Percentiles rank a stretch among this genome's conserved stretches.
These are phyloP conservation scores for Aspergillus diversus DNA, from an alignment of 495 filamentous ascomycete species.

Conservation along the genomic window DNA sequence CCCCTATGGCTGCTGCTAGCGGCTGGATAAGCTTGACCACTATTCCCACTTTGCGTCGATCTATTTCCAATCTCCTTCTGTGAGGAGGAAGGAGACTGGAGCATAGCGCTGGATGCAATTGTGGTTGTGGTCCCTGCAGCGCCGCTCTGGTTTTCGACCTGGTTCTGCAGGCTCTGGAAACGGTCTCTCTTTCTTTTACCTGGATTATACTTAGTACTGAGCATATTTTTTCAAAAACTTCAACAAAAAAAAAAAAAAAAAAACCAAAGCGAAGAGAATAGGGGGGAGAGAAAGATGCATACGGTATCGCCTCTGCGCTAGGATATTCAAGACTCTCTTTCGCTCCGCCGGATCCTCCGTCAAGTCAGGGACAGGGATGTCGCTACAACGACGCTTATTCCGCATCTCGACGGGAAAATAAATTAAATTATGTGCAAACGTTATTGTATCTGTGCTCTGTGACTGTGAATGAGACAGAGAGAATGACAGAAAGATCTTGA, in stretches of 20 bases:
- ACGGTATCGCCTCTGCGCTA: slow-evolving; percentile 57
- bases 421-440: not conserved
- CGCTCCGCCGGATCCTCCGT: slow-evolving; percentile 44
- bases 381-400: slow-evolving; percentile 11
- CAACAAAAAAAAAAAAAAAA: not conserved
- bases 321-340: slow-evolving; percentile 52
- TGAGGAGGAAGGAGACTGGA: not conserved
- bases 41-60: not conserved
- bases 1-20: too few relatives aligned
- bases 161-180: slow-evolving; percentile 21
- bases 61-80: not conserved
- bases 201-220: not conserved
- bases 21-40: not conserved
- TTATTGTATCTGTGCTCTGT: not conserved
- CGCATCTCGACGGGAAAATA: slow-evolving; percentile 5
- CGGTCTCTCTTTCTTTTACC: slow-evolving; percentile 26
- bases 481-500: too few relatives aligned
- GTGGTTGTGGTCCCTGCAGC: not conserved
- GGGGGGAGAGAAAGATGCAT: slow-evolving; percentile 15
- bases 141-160: slow-evolving; percentile 7
- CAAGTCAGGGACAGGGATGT: slow-evolving; percentile 23
- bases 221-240: not conserved
- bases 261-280: not conserved
- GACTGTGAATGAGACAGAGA: too few relatives aligned
- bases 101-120: not conserved